Evolutionary conservation across 805 yeast genomes (phyloP), one percentile per base, ranked within the genome.

Genomic region (Middelhovenomyces tepae): DNA sequence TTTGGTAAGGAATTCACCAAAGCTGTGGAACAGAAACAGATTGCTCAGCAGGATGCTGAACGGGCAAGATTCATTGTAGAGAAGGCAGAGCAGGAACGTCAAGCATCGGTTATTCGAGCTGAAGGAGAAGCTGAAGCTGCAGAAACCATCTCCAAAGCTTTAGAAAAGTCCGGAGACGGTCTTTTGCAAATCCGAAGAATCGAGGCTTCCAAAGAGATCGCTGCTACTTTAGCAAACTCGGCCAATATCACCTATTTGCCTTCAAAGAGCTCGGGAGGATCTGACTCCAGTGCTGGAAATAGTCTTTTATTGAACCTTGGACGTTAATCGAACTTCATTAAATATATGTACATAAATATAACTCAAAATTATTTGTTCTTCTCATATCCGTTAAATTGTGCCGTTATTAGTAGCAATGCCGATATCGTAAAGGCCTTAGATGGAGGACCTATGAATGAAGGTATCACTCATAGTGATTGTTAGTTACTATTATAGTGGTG

Each of bases 51-150:
- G 63, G 98, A 91, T 56, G 97, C 98, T 16, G 97, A 91, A 66
- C 73, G 98, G 47, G 95, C 97, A 38, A 81, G 80, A 53, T 91
- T 75, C 54, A 67, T 84, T 34, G 96, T 91, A 36, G 96, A 87
- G 54, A 81, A 81, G 56, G 97, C 97, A 6, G 96, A 91, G 60
- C 98, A 91, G 64, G 97, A 89, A 60, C 75, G 94, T 56, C 87
- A 81, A 59, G 98, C 97, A 2, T 67, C 83, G 30, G 85, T 91
- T 50, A 87, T 91, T 46, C 76, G 97, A 51, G 98, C 98, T 18
- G 98, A 91, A 62, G 98, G 97, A 63, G 98, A 91, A 64, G 98
- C 98, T 32, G 97, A 91, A 60, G 85, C 95, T 38, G 98, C 98
- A 3, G 97, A 91, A 40, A 77, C 77, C 40, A 91, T 91, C 42